Evolutionary conservation across 2,329 filamentous ascomycete genomes (phyloP).

Genomic region (Trichoderma sp.): DNA sequence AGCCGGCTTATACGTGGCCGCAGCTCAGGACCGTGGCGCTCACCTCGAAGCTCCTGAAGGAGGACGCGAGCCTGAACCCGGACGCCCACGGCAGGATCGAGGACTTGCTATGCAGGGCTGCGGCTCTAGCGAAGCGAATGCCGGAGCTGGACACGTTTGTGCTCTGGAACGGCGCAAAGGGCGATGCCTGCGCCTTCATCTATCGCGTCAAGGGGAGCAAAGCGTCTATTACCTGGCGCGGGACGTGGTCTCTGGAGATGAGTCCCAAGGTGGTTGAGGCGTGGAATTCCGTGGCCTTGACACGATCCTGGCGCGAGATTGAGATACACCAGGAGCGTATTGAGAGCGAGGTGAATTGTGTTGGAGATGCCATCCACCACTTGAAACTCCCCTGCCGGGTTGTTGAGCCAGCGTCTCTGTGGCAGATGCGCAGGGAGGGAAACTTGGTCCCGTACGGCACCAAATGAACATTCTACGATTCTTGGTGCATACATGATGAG

Average conservation of each 20-base stretch:
- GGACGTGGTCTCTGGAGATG: slow-evolving; percentile 36
- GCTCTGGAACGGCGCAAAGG: neutral
- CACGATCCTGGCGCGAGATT: slow-evolving; percentile 25
- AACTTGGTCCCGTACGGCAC: neutral
- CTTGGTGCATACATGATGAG: neutral
- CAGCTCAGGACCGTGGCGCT: slow-evolving; percentile 34
- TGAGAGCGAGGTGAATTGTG: slow-evolving; percentile 26
- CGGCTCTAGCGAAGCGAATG: slow-evolving; percentile 31
- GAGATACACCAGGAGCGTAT: slow-evolving; percentile 8
- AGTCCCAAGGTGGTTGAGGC: slow-evolving; percentile 29
- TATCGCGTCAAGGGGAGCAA: slow-evolving; percentile 28
- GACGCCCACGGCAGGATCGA: slow-evolving; percentile 26
- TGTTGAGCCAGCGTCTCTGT: slow-evolving; percentile 35
- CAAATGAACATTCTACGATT: neutral
- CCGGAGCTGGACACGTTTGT: slow-evolving; percentile 22
- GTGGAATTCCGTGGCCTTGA: slow-evolving; percentile 21
- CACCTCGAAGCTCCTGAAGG: slow-evolving; percentile 34
- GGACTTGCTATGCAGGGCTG: slow-evolving; percentile 30
- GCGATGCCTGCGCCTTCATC: slow-evolving; percentile 37
- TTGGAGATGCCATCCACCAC: slow-evolving; percentile 37
- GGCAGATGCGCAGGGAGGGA: slow-evolving; percentile 36
- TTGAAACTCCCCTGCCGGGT: slow-evolving; percentile 35
- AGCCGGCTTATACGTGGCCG: slow-evolving; percentile 26
- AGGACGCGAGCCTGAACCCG: neutral
- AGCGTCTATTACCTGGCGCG: slow-evolving; percentile 35